Percentiles rank a stretch among this genome's conserved stretches.
Conservation (phyloP, 768 basidiomycete species). For the Pulveroboletus sp. region DNA sequence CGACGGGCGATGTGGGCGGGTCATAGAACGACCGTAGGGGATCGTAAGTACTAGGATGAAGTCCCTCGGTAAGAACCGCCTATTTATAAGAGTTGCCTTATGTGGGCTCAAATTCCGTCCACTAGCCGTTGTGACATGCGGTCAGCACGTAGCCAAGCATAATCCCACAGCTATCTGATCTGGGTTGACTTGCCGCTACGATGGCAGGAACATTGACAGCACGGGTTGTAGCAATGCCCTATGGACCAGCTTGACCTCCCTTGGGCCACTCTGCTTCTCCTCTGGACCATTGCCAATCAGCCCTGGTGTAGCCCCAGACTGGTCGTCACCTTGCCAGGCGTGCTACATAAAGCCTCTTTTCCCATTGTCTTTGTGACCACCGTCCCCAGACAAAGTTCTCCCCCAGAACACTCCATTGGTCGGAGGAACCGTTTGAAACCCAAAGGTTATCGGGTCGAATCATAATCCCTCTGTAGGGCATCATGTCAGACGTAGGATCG, state of each 20-base stretch:
- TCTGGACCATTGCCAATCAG: background rate
- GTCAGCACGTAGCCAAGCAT: background rate
- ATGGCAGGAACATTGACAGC: background rate
- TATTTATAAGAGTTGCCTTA: background rate
- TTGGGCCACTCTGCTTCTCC: no score
- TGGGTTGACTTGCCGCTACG: background rate
- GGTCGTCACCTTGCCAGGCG: background rate
- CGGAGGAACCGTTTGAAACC: background rate
- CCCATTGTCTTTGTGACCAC: background rate
- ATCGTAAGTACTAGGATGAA: no score
- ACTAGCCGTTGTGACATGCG: no score
- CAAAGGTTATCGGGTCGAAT: background rate
- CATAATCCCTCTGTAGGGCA: background rate
- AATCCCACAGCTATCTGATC: background rate
- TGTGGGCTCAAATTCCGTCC: no score
- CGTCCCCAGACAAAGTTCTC: background rate
- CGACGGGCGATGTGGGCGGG: no score
- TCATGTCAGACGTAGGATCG: conserved; percentile 16
- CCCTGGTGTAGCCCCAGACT: background rate
- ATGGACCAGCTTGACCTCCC: background rate
- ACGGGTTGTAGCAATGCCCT: no score
- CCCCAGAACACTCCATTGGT: background rate
- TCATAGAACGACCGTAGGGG: no score
- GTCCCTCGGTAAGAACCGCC: no score
- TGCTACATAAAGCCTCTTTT: conserved; percentile 4